Evolutionary conservation across 1,284 basidiomycete species (phyloP), one percentile per base, ranked within the genome.

Genomic region (Pterulicium gracile): DNA sequence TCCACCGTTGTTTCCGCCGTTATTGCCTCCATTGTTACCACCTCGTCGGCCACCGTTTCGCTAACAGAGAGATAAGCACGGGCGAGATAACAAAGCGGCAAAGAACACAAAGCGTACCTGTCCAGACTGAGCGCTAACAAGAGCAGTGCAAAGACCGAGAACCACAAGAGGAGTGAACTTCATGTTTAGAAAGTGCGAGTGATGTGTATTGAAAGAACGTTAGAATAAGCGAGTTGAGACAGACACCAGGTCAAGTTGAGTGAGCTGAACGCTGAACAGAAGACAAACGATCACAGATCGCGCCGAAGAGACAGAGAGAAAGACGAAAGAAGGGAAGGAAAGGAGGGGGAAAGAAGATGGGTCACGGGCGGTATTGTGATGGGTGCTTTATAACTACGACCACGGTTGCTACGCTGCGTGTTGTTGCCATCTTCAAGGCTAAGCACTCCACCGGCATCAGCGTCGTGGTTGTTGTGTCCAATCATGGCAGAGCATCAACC

Each of bases 401-500:
- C 2, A 20, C 22, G 20, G 39, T 19, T 14, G 42, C 21, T 2
- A 18, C 43, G 24, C 41, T 32, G 15, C 17, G 44, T 34, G 24
- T 21, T 44, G 47, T 27, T 44, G 47, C 36, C 36, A 39, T 10
- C 36, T 24, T 34, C 5, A 17, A 27, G 18, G 34, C 20, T 15
- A 41, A 43, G 18, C 43, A 13, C 42, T 47, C 32, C 47, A 39
- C 41, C 20, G 13, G 21, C n/a, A 21, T 18, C 19, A 21, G 4
- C 22, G 19, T 18, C 7, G 39, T 15, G 12, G 7, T 24, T 2
- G 12, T 19, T 20, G 44, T 32, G 13, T n/a, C 24, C 43, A 21
- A 41, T 41, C 40, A 35, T 20, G 24, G 50, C 27, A 32, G 27
- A 10, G 46, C 18, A 7, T 32, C 27, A n/a, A n/a, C n/a, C n/a